phyloP scores from a whole-genome alignment of 208 protist species.

The Balamuthia mandrillaris region DNA sequence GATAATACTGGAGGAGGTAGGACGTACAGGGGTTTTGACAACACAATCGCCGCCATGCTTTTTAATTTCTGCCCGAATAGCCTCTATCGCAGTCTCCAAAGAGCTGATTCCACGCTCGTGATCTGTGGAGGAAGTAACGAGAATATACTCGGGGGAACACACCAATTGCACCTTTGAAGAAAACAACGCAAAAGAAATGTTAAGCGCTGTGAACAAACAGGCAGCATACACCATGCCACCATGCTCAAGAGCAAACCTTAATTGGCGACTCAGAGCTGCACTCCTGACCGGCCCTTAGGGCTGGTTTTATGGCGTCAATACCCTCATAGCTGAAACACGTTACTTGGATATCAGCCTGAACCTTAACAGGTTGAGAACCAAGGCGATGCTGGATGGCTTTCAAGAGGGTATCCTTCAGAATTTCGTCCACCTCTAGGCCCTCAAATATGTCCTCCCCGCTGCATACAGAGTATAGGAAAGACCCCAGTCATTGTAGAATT shows the following conservation, averaged over 20 bases:
- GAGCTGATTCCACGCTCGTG: constrained; percentile 84
- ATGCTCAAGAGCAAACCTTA: neutral
- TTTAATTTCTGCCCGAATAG: constrained; percentile 66
- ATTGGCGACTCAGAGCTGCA: neutral
- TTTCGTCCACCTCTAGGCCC: constrained; percentile 18
- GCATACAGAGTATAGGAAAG: too few relatives aligned
- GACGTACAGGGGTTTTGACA: constrained; percentile 64
- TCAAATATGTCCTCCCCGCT: constrained; percentile 30
- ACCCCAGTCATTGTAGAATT: too few relatives aligned
- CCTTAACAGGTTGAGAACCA: constrained; percentile 82
- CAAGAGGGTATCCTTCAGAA: constrained; percentile 66
- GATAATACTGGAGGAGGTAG: neutral
- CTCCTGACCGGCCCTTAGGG: constrained; percentile 84
- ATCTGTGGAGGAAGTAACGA: constrained; percentile 86
- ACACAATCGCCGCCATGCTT: constrained; percentile 76
- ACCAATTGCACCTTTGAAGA: constrained; percentile 83
- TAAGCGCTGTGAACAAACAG: neutral
- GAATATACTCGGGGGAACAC: constrained; percentile 91
- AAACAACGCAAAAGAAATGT: neutral
- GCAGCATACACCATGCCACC: neutral
- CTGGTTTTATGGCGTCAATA: constrained; percentile 94
- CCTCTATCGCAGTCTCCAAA: constrained; percentile 83
- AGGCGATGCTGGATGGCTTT: constrained; percentile 75
- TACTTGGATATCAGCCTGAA: constrained; percentile 92
- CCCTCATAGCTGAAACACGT: constrained; percentile 97